phyloP scores from a whole-genome alignment of 106 monocot genomes.

The Dioscorea dumetorum region DNA sequence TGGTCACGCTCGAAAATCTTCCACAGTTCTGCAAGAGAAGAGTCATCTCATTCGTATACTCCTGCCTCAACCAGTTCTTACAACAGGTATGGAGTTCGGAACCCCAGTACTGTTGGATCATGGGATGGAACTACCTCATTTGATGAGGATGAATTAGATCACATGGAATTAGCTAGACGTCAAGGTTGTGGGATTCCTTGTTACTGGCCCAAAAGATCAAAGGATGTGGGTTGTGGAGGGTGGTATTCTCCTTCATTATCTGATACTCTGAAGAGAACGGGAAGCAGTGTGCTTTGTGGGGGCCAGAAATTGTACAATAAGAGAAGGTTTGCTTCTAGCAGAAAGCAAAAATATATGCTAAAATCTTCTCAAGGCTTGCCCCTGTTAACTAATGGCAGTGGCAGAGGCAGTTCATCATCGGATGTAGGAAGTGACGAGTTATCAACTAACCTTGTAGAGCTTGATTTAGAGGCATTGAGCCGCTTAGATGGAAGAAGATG shows the following conservation, averaged over 20 bases:
- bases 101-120: conserved; percentile 48
- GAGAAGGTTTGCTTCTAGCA: conserved; percentile 29
- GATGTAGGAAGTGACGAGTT: conserved; percentile 66
- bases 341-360: conserved; percentile 25
- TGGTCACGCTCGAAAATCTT: conserved; percentile 39
- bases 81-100: conserved; percentile 34
- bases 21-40: conserved; percentile 49
- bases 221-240: conserved; percentile 38
- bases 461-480: conserved; percentile 81
- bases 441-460: conserved; percentile 73
- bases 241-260: conserved; percentile 79
- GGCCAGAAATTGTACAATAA: conserved; percentile 37
- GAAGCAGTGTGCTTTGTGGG: conserved; percentile 59
- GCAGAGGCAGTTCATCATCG: conserved; percentile 38
- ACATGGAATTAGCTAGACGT: conserved; percentile 31
- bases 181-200: conserved; percentile 72
- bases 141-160: conserved; percentile 66
- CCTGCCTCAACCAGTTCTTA: conserved; percentile 77
- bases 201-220: conserved; percentile 57
- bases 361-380: conserved; percentile 52
- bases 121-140: conserved; percentile 52
- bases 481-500: conserved; percentile 84
- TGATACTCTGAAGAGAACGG: conserved; percentile 60
- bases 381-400: conserved; percentile 45
- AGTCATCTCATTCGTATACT: conserved; percentile 67